A percentile compares a stretch with the other conserved stretches of the same genome.
Evolutionary conservation across 768 basidiomycete genomes (phyloP).

Genomic region (Pisolithus sp.): DNA sequence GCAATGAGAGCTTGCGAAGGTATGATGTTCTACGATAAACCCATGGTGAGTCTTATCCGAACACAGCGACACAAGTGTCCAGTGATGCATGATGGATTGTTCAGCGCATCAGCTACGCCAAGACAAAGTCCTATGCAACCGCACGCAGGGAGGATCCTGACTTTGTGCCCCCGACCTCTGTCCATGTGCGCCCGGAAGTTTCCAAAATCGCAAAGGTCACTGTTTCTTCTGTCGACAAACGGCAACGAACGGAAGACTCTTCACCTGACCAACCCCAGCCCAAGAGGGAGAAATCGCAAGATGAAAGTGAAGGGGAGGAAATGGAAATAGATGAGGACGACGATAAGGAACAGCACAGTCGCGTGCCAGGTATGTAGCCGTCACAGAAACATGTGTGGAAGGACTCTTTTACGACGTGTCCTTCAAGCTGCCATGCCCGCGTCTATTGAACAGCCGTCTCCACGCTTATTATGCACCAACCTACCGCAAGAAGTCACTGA

Average conservation of each 20-base stretch:
- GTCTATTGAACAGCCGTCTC: constrained; percentile 48
- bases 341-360: constrained; percentile 40
- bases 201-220: constrained; percentile 34
- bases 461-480: constrained; percentile 72
- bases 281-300: constrained; percentile 68
- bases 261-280: constrained; percentile 46
- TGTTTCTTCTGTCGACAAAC: constrained; percentile 46
- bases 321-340: constrained; percentile 96
- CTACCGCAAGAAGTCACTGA: constrained; percentile 88
- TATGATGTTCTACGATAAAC: constrained; percentile 89
- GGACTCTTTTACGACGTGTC: constrained; percentile 13
- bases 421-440: constrained; percentile 37
- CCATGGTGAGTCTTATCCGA: constrained; percentile 55
- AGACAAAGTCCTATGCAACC: constrained; percentile 83
- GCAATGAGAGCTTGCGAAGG: constrained; percentile 92
- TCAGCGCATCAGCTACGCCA: constrained; percentile 89
- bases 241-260: constrained; percentile 57
- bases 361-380: constrained; percentile 42
- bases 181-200: constrained; percentile 47
- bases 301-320: constrained; percentile 70
- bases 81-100: constrained; percentile 1
- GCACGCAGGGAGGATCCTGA: constrained; percentile 70
- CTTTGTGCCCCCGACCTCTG: constrained; percentile 68
- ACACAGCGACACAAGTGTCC: constrained; percentile 7
- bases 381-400: constrained; percentile 1